phyloP scores from a whole-genome alignment of 306 rosid genomes.

The Malus sieversii region DNA sequence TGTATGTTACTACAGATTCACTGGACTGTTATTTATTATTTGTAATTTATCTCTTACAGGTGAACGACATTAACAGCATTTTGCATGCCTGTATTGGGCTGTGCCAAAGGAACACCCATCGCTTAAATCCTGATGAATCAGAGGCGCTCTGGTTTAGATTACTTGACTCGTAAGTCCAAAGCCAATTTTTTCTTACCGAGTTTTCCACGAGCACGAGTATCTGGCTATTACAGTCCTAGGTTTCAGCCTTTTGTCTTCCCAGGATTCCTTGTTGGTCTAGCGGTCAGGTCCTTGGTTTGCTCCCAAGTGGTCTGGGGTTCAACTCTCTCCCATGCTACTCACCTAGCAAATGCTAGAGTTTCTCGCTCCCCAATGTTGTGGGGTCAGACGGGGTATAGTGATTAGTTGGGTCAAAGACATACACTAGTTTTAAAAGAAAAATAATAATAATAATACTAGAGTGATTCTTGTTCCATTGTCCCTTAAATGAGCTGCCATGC shows the following conservation, averaged over 20 bases:
- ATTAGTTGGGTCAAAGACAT: too few species aligned
- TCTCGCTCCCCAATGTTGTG: too few species aligned
- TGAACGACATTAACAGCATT: constrained; percentile 40
- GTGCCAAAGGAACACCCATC: constrained; percentile 98
- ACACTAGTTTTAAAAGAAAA: too few species aligned
- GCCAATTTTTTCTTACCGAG: constrained; percentile 8
- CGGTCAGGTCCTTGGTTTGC: too few species aligned
- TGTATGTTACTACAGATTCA: constrained; percentile 7
- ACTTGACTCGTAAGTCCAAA: constrained; percentile 78
- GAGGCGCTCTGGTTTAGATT: constrained; percentile 93
- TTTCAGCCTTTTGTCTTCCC: neutral
- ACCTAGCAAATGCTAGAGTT: too few species aligned
- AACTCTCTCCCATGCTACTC: too few species aligned
- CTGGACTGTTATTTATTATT: constrained; percentile 12
- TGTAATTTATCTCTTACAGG: constrained; percentile 41
- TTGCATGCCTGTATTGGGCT: constrained; percentile 80
- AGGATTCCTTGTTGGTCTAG: too few species aligned
- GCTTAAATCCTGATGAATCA: constrained; percentile 86
- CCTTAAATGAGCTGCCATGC: neutral
- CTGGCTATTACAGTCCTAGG: neutral
- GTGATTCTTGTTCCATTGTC: neutral
- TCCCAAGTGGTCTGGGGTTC: too few species aligned
- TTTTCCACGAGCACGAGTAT: neutral
- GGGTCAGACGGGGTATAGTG: too few species aligned
- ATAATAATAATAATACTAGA: neutral